Evolutionary conservation across 345 rosid genomes (phyloP).

Genomic region (Heritiera littoralis): DNA sequence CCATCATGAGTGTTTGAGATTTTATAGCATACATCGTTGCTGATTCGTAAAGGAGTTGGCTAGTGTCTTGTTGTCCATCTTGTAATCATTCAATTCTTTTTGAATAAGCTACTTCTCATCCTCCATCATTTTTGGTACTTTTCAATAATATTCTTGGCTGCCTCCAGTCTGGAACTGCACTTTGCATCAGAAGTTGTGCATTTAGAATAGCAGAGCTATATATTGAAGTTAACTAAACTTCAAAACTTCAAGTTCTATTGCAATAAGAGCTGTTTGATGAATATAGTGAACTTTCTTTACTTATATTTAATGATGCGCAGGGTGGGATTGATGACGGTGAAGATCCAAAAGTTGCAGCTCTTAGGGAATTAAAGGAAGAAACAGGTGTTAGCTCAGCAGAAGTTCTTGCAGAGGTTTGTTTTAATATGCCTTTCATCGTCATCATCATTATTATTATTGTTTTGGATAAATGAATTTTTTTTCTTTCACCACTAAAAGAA

Average conservation of each 20-base stretch:
- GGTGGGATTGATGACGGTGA: constrained; percentile 91
- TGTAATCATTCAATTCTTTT: not conserved
- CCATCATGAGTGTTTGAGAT: not conserved
- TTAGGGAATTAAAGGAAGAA: constrained; percentile 90
- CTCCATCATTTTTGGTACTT: not conserved
- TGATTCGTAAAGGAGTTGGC: not conserved
- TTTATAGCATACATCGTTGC: not conserved
- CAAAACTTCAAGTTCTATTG: not conserved
- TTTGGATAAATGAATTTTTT: too few species aligned
- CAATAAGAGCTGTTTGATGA: not conserved
- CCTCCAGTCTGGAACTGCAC: not conserved
- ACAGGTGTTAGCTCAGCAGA: constrained; percentile 85
- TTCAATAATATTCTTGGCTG: not conserved
- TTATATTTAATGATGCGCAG: constrained; percentile 34
- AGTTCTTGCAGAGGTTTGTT: constrained; percentile 72
- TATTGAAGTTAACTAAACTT: not conserved
- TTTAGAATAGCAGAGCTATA: not conserved
- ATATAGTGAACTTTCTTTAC: not conserved
- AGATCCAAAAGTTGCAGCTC: constrained; percentile 84
- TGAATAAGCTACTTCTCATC: not conserved
- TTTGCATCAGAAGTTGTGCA: not conserved
- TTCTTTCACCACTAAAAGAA: not conserved
- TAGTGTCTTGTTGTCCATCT: not conserved
- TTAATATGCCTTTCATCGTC: not conserved
- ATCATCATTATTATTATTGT: not conserved